These are phyloP conservation scores for Puccinia hordei DNA, from an alignment of 1,284 basidiomycete genomes.

Conservation along the genomic window DNA sequence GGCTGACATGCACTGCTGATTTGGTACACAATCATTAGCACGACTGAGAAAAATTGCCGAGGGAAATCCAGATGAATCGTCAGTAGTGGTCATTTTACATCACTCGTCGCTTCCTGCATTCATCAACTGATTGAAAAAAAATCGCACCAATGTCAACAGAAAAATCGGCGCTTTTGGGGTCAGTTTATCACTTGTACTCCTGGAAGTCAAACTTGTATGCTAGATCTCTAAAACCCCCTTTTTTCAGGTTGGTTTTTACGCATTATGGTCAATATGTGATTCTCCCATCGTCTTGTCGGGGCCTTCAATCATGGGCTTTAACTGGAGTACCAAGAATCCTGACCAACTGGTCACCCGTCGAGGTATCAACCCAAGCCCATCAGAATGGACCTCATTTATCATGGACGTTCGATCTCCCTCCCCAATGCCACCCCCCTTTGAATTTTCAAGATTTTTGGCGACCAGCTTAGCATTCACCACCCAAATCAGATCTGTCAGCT, in stretches of 20 bases:
- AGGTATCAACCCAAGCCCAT: slow-evolving; percentile 51
- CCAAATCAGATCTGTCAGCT: slow-evolving; percentile 72
- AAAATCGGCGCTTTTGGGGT: slow-evolving; percentile 86
- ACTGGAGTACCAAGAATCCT: slow-evolving; percentile 75
- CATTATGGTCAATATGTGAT: slow-evolving; percentile 66
- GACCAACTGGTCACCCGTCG: slow-evolving; percentile 68
- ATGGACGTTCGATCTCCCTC: slow-evolving; percentile 83
- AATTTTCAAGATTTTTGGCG: slow-evolving; percentile 83
- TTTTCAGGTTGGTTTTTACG: slow-evolving; percentile 64
- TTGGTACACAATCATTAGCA: slow-evolving; percentile 31
- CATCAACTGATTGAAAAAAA: slow-evolving; percentile 53
- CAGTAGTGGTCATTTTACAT: not conserved
- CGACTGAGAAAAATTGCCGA: slow-evolving; percentile 50
- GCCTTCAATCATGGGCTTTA: slow-evolving; percentile 75
- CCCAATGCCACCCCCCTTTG: slow-evolving; percentile 78
- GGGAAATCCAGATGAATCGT: slow-evolving; percentile 51
- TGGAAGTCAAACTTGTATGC: not conserved
- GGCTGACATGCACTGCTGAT: slow-evolving; percentile 6
- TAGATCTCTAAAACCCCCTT: slow-evolving; percentile 44
- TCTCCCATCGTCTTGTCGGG: slow-evolving; percentile 90
- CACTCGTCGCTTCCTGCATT: not conserved
- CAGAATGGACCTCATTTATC: slow-evolving; percentile 80
- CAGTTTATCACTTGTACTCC: slow-evolving; percentile 60
- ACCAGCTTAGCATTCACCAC: slow-evolving; percentile 95
- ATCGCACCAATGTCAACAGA: slow-evolving; percentile 82